Conservation (phyloP, 2,329 filamentous ascomycete species). For the Aulographum hederae region DNA sequence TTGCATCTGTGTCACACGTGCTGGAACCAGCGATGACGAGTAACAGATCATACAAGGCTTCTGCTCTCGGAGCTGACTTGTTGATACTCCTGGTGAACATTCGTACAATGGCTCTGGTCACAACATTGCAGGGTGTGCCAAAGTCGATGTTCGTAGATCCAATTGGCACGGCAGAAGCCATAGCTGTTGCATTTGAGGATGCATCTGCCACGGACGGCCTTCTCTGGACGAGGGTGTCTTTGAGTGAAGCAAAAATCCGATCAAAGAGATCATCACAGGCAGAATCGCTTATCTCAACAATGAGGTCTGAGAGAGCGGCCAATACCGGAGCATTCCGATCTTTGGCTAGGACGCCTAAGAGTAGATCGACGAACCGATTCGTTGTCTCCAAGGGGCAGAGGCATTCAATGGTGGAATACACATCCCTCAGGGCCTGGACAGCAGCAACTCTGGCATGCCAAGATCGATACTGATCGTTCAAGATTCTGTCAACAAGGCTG, state of each 20-base stretch:
- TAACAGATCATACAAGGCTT: constrained; percentile 21
- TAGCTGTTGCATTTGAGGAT: background rate
- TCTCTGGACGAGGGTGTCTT: no score
- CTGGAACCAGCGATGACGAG: constrained; percentile 14
- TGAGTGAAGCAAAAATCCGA: no score
- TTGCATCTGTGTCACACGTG: constrained; percentile 16
- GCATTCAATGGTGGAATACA: constrained; percentile 31
- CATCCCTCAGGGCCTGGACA: constrained; percentile 37
- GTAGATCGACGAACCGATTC: constrained; percentile 38
- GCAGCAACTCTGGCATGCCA: constrained; percentile 44
- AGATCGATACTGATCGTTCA: constrained; percentile 41
- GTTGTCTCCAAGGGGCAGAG: constrained; percentile 40
- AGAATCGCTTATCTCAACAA: background rate
- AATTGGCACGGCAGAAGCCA: no score
- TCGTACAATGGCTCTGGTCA: constrained; percentile 50
- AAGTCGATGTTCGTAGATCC: no score
- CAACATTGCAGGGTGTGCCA: constrained; percentile 47
- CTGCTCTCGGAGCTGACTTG: constrained; percentile 43
- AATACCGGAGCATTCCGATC: constrained; percentile 50
- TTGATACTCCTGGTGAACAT: constrained; percentile 63
- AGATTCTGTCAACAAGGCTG: constrained; percentile 43
- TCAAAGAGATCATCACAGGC: no score
- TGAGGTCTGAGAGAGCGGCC: no score
- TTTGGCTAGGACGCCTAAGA: constrained; percentile 41
- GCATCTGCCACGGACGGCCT: constrained; percentile 5